phyloP scores from a whole-genome alignment of 169 alveolate species.

The Eimeria tenella region DNA sequence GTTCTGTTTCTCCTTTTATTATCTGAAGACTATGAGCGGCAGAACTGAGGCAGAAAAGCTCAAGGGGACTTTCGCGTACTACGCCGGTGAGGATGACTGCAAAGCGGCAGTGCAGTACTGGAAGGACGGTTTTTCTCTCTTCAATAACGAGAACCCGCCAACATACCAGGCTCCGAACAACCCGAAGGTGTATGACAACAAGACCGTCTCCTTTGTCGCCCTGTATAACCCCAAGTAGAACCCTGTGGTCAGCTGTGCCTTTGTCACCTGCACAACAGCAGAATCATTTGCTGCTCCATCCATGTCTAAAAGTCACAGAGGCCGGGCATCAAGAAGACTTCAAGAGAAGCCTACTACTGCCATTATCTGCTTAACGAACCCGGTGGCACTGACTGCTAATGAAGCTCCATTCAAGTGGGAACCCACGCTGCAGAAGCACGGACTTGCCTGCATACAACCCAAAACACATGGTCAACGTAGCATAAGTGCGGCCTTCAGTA shows the following conservation, averaged over 20 bases:
- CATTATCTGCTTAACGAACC: constrained; percentile 20
- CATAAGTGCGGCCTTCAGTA: too few relatives aligned
- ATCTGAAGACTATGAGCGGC: too few relatives aligned
- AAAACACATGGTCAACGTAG: too few relatives aligned
- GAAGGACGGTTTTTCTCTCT: constrained; percentile 6
- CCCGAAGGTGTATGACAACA: neutral
- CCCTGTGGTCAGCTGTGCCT: constrained; percentile 13
- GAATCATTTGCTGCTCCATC: too few relatives aligned
- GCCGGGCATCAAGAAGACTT: too few relatives aligned
- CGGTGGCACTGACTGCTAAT: constrained; percentile 26
- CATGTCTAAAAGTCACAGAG: too few relatives aligned
- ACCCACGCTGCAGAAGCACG: too few relatives aligned
- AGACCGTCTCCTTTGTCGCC: constrained; percentile 53
- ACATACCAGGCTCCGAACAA: neutral
- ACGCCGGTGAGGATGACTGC: neutral
- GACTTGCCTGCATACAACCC: too few relatives aligned
- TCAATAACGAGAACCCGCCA: neutral
- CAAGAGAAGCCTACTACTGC: neutral
- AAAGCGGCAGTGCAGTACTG: constrained; percentile 55
- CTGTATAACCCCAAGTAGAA: constrained; percentile 48
- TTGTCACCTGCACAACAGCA: neutral
- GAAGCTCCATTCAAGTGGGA: constrained; percentile 21
- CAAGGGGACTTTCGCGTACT: constrained; percentile 41
- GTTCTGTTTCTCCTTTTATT: too few relatives aligned
- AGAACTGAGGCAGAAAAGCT: neutral